Evolutionary conservation across 164 flowering plant species (phyloP).

Genomic region (Santalum album): DNA sequence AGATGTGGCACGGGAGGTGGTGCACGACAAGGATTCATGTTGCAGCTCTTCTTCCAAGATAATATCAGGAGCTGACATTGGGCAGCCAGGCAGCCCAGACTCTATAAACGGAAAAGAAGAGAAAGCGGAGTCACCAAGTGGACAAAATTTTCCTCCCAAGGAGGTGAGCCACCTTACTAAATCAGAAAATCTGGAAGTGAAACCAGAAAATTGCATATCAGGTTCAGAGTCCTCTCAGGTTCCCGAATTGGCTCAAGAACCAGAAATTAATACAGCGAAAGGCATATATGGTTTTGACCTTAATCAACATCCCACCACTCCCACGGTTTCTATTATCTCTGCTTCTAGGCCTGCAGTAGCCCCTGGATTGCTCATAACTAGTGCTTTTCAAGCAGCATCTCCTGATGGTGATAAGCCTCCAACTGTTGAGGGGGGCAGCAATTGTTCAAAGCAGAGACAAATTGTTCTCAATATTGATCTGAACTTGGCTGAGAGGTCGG

Average conservation of each 20-base stretch:
- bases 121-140: constrained; percentile 21
- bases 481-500: constrained; percentile 54
- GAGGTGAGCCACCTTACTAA: constrained; percentile 16
- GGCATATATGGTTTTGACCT: constrained; percentile 46
- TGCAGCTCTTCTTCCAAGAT: constrained; percentile 56
- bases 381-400: constrained; percentile 82
- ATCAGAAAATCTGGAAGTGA: constrained; percentile 16
- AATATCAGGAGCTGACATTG: constrained; percentile 27
- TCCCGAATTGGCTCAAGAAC: constrained; percentile 42
- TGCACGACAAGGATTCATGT: constrained; percentile 39
- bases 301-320: constrained; percentile 40
- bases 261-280: constrained; percentile 15
- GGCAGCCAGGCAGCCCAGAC: constrained; percentile 45
- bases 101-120: constrained; percentile 39
- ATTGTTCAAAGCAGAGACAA: constrained; percentile 33
- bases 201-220: constrained; percentile 19
- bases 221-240: constrained; percentile 39
- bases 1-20: constrained; percentile 68
- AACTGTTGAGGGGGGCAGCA: constrained; percentile 23
- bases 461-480: constrained; percentile 60
- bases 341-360: constrained; percentile 50
- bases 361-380: constrained; percentile 51
- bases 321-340: constrained; percentile 46
- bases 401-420: constrained; percentile 41
- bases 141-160: constrained; percentile 19